phyloP scores from a whole-genome alignment of 192 early-diverging fungal genomes.

The Entophlyctis luteolus region DNA sequence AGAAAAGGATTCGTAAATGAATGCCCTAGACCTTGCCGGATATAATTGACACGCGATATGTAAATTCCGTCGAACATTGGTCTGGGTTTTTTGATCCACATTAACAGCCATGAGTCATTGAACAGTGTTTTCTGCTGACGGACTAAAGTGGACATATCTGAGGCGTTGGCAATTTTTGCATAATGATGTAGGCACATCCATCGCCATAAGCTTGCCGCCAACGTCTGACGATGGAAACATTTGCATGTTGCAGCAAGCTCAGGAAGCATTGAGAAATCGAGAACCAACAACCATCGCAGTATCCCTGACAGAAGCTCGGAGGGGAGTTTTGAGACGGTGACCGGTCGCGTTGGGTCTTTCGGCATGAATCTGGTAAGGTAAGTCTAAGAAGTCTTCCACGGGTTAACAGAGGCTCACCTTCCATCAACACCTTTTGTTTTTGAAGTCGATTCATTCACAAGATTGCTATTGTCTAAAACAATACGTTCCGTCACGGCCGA shows the following conservation, averaged over 20 bases:
- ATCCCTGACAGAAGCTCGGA: conserved; percentile 15
- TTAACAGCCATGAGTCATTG: conserved; percentile 9
- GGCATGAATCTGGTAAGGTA: conserved; percentile 23
- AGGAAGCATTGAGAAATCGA: conserved; percentile 12
- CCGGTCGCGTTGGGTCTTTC: not conserved
- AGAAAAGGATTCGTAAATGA: conserved; percentile 20
- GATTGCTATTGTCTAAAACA: too few species aligned
- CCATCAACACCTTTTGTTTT: too few species aligned
- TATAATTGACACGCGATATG: conserved; percentile 29
- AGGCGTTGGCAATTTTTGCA: not conserved
- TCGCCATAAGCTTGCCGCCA: not conserved
- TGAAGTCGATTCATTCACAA: too few species aligned
- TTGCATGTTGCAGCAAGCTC: conserved; percentile 15
- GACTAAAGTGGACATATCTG: not conserved
- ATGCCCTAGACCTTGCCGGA: conserved; percentile 22
- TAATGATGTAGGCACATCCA: conserved; percentile 16
- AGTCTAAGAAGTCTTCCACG: too few species aligned
- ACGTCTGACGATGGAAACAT: conserved; percentile 6
- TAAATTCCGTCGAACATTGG: conserved; percentile 13
- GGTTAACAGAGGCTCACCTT: too few species aligned
- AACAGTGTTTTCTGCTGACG: not conserved
- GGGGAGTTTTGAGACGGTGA: conserved; percentile 2
- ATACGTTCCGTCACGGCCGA: too few species aligned
- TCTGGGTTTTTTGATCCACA: conserved; percentile 25
- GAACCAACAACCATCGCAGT: conserved; percentile 5